Evolutionary conservation across 2,329 filamentous ascomycete genomes (phyloP).

Genomic region (Cercospora sesami): DNA sequence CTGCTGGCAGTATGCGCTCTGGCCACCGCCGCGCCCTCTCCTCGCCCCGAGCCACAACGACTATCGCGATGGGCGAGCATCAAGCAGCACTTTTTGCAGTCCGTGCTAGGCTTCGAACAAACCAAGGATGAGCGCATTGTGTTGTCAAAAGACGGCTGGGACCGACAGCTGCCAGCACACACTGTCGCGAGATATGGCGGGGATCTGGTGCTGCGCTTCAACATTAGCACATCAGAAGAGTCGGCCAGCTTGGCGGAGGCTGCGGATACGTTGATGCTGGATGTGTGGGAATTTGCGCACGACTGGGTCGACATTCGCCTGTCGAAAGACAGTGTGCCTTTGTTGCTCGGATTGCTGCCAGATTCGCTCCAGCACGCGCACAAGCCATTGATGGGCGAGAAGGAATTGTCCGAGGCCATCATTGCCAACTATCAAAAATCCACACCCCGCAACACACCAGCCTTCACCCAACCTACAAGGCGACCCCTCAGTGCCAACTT

Average conservation of each 20-base stretch:
- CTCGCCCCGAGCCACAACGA: slow-evolving; percentile 5
- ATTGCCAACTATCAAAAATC: slow-evolving; percentile 64
- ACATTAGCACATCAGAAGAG: slow-evolving; percentile 67
- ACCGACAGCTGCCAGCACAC: slow-evolving; percentile 26
- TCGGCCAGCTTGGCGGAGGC: slow-evolving; percentile 71
- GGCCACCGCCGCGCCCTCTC: slow-evolving; percentile 23
- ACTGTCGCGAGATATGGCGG: slow-evolving; percentile 60
- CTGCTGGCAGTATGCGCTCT: slow-evolving; percentile 20
- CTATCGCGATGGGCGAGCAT: slow-evolving; percentile 24
- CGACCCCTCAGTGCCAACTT: slow-evolving; percentile 31
- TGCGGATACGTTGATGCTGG: slow-evolving; percentile 72
- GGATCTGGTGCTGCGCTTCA: slow-evolving; percentile 89
- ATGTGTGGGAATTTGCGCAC: slow-evolving; percentile 83
- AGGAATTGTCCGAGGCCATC: slow-evolving; percentile 68
- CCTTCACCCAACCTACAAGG: slow-evolving; percentile 12
- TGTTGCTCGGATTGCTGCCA: slow-evolving; percentile 76
- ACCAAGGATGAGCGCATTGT: slow-evolving; percentile 7
- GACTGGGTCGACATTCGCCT: slow-evolving; percentile 84
- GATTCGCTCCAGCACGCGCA: slow-evolving; percentile 69
- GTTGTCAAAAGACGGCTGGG: background rate
- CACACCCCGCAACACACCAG: slow-evolving; percentile 12
- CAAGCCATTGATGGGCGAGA: slow-evolving; percentile 73
- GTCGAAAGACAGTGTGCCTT: slow-evolving; percentile 72
- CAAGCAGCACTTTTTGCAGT: slow-evolving; percentile 19
- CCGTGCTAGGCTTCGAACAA: slow-evolving; percentile 18